phyloP scores from a whole-genome alignment of 2,329 filamentous ascomycete genomes.

The Paradendryphiella salina region DNA sequence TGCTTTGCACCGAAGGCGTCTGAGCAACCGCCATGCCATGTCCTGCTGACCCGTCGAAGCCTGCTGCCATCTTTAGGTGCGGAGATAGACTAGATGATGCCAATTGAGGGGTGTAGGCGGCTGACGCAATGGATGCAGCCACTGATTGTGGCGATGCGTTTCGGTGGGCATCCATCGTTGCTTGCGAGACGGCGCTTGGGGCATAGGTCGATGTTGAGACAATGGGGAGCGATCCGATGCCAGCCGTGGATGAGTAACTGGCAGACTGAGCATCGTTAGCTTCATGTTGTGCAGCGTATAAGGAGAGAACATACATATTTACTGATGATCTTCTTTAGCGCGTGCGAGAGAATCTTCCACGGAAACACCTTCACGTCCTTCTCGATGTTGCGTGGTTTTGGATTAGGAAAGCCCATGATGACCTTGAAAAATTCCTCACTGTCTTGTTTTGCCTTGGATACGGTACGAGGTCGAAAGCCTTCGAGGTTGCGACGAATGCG shows the following conservation, averaged over 20 bases:
- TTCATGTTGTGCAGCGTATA: constrained; percentile 27
- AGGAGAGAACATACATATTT: constrained; percentile 72
- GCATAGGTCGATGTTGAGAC: constrained; percentile 39
- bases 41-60: constrained; percentile 45
- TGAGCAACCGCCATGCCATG: constrained; percentile 42
- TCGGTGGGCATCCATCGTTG: constrained; percentile 53
- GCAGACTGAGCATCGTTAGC: constrained; percentile 59
- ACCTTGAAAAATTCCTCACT: constrained; percentile 98
- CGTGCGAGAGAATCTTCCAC: constrained; percentile 85
- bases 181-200: constrained; percentile 53
- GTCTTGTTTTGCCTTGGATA: constrained; percentile 88
- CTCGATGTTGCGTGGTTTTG: constrained; percentile 96
- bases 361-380: constrained; percentile 99
- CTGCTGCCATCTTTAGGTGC: constrained; percentile 48
- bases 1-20: constrained; percentile 38
- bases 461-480: constrained; percentile 87
- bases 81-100: constrained; percentile 52
- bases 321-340: constrained; percentile 96
- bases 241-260: constrained; percentile 69
- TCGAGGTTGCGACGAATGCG: constrained; percentile 94
- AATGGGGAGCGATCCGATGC: constrained; percentile 50
- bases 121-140: constrained; percentile 50
- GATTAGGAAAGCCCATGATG: constrained; percentile 95
- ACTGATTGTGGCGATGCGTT: constrained; percentile 55
- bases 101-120: constrained; percentile 50